Conservation (phyloP, 1,284 basidiomycete genomes). For the Trametes pubescens region DNA sequence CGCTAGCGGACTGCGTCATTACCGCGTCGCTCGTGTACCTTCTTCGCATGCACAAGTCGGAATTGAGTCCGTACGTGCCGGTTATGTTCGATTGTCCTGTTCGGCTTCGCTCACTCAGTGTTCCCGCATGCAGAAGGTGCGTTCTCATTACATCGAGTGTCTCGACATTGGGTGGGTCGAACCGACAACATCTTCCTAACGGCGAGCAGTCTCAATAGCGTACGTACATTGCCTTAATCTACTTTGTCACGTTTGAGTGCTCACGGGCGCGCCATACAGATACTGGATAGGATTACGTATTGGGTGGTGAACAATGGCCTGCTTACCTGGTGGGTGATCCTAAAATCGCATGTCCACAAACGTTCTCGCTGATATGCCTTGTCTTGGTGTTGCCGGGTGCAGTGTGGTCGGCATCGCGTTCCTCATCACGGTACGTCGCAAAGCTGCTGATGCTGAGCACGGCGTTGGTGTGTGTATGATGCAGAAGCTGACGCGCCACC, state of each 20-base stretch:
- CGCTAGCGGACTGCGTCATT: conserved; percentile 29
- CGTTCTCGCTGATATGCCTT: not conserved
- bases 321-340: conserved; percentile 23
- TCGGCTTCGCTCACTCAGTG: not conserved
- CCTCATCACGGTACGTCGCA: conserved; percentile 25
- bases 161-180: too few species aligned
- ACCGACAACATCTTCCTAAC: not conserved
- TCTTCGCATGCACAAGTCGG: conserved; percentile 23
- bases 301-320: conserved; percentile 34
- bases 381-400: not conserved
- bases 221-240: not conserved
- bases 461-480: not conserved
- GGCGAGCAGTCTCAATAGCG: conserved; percentile 16
- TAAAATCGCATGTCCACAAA: not conserved
- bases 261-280: not conserved
- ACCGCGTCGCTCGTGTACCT: conserved; percentile 26
- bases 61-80: conserved; percentile 23
- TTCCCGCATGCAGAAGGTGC: not conserved
- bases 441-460: not conserved
- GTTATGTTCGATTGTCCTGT: not conserved
- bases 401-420: conserved; percentile 29
- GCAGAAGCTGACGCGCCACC: not conserved
- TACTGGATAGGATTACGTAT: conserved; percentile 30
- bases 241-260: not conserved
- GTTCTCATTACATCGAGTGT: not conserved